These are phyloP conservation scores for Panus rudis DNA, from an alignment of 768 basidiomycete species.

Conservation along the genomic window DNA sequence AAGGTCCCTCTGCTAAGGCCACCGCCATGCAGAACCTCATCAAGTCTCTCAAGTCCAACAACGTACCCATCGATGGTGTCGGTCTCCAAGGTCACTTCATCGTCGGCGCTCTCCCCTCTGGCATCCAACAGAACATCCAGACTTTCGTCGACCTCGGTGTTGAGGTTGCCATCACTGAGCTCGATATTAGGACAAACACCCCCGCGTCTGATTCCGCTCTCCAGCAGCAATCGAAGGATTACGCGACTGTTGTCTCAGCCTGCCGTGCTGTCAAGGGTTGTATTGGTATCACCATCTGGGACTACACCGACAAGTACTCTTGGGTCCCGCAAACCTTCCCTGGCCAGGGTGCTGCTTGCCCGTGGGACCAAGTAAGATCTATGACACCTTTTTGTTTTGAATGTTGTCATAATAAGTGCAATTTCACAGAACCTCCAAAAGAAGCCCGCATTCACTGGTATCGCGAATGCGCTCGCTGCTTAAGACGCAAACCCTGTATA, in stretches of 20 bases:
- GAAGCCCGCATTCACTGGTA: conserved; percentile 23
- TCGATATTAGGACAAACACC: conserved; percentile 56
- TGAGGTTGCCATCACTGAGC: conserved; percentile 65
- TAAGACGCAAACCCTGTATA: not conserved
- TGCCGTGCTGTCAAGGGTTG: conserved; percentile 35
- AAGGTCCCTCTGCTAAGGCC: conserved; percentile 42
- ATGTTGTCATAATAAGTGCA: not conserved
- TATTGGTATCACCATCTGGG: conserved; percentile 35
- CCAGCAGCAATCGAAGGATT: conserved; percentile 51
- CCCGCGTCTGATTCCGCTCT: conserved; percentile 44
- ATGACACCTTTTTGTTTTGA: not conserved
- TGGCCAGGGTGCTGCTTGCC: conserved; percentile 27
- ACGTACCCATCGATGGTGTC: conserved; percentile 52
- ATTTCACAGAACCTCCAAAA: conserved; percentile 15
- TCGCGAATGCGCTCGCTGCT: conserved; percentile 18
- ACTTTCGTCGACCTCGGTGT: conserved; percentile 52
- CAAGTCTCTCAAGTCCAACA: conserved; percentile 35
- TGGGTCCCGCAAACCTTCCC: conserved; percentile 27
- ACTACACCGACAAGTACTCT: conserved; percentile 34
- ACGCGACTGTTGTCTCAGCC: conserved; percentile 43
- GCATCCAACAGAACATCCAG: conserved; percentile 39
- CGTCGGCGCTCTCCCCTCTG: conserved; percentile 45
- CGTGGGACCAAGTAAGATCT: conserved; percentile 22
- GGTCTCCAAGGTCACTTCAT: conserved; percentile 57
- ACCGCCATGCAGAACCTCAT: conserved; percentile 51